Evolutionary conservation across 1,139 yeast genomes (phyloP), one percentile per base, ranked within the genome.

Genomic region (Yamadazyma atlantica): DNA sequence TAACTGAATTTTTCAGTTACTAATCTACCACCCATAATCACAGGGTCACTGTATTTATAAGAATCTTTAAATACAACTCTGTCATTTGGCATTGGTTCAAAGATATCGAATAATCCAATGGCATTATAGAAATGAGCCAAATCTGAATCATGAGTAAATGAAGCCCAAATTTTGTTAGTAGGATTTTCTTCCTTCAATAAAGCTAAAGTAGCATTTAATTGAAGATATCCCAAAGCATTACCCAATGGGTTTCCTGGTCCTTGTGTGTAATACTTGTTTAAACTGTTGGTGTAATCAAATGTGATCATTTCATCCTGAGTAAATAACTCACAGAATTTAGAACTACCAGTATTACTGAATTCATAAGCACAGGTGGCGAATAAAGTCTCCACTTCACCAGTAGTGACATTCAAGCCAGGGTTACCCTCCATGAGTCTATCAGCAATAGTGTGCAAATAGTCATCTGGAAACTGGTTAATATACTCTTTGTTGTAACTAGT

Each of bases 91-190:
- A 42, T 71, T 48, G 55, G 67, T 53, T 49, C 36, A 11, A 37
- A 29, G 14, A 54, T 35, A 41, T 64, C 66, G 29, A 73, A 66
- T 34, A 79, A 52, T 3, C 82, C 83, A 35, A 78, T 59, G 6
- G 82, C 75, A 19, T 80, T 59, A 34, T 75, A 61, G 46, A 67
- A 69, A 22, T 74, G 60, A 36, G 74, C 66, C 29, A 80, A 58
- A 48, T 79, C 80, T 28, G 77, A 65, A 52, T 80, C 85, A 53
- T 80, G 86, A 23, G 77, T 66, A 52, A 80, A 80, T 17, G 74
- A 64, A 41, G 74, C 57, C 64, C 65, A 47, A 49, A 72, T 53
- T 57, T 72, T 60, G 55, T 57, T 48, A 50, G 60, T 52, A 29
- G 46, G 42, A 34, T 43, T 34, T 10, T 47, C 52, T 4, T 56